Conservation (phyloP, 768 basidiomycete species). For the Boletellus sp. region DNA sequence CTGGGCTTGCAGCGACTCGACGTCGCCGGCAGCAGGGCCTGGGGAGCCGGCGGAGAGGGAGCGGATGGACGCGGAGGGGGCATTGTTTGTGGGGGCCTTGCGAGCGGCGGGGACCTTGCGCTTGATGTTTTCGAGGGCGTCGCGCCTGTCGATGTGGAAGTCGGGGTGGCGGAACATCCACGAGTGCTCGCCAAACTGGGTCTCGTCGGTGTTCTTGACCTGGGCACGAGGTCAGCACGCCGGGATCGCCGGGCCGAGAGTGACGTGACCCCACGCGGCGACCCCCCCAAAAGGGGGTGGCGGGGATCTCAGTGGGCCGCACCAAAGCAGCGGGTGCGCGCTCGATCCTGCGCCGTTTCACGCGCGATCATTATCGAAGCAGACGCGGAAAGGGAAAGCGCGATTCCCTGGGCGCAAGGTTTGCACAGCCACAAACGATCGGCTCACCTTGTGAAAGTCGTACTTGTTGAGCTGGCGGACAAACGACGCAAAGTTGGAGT, state of each 20-base stretch:
- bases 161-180: constrained; percentile 56
- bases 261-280: constrained; percentile 1
- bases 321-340: constrained; percentile 11
- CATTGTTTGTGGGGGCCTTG: constrained; percentile 26
- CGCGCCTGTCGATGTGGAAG: constrained; percentile 48
- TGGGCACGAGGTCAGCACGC: constrained; percentile 10
- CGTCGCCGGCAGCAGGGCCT: constrained; percentile 21
- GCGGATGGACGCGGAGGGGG: constrained; percentile 26
- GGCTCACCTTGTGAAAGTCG: constrained; percentile 83
- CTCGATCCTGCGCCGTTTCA: constrained; percentile 15
- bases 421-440: constrained; percentile 1
- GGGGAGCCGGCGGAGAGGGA: constrained; percentile 27
- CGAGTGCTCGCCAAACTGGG: constrained; percentile 60
- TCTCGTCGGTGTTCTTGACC: constrained; percentile 85
- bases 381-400: background rate
- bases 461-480: constrained; percentile 95
- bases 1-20: constrained; percentile 28
- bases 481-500: constrained; percentile 90
- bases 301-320: constrained; percentile 8
- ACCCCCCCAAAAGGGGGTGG: constrained; percentile 8
- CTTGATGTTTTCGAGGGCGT: constrained; percentile 63
- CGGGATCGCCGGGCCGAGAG: constrained; percentile 3
- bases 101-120: constrained; percentile 47
- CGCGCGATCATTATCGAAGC: constrained; percentile 13
- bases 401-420: background rate